A percentile compares a stretch with the other conserved stretches of the same genome.
These are phyloP conservation scores for Balamuthia mandrillaris DNA, from an alignment of 208 protist genomes.

Conservation along the genomic window DNA sequence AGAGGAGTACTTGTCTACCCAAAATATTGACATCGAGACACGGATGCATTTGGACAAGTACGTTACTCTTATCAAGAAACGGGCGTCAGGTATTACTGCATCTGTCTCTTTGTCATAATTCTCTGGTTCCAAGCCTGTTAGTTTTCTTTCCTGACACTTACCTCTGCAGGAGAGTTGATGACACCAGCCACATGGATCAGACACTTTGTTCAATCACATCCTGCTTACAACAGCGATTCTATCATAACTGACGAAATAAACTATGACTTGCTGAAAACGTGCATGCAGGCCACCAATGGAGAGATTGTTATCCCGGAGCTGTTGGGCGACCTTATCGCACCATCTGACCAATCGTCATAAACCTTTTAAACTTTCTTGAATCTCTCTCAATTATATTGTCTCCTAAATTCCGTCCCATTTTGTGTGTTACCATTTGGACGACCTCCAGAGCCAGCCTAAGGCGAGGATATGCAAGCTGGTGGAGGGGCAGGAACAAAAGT, in stretches of 20 bases:
- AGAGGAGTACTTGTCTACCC: conserved; percentile 77
- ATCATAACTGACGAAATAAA: conserved; percentile 81
- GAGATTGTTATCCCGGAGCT: not conserved
- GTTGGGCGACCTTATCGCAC: conserved; percentile 24
- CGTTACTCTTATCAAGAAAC: conserved; percentile 84
- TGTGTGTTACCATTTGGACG: no score
- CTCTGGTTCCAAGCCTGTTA: conserved; percentile 9
- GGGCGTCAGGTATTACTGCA: conserved; percentile 77
- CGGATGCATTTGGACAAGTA: conserved; percentile 75
- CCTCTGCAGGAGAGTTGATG: conserved; percentile 73
- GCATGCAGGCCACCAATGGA: conserved; percentile 13
- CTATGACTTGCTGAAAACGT: conserved; percentile 70
- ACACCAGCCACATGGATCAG: conserved; percentile 90
- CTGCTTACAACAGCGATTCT: conserved; percentile 91
- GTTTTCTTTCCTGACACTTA: not conserved
- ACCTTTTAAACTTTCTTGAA: not conserved
- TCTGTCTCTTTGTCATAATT: conserved; percentile 2
- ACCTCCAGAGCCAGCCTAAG: no score
- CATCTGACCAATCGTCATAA: no score
- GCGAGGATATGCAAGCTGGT: no score
- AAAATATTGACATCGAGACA: conserved; percentile 66
- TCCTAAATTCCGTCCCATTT: not conserved
- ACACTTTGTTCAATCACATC: conserved; percentile 86
- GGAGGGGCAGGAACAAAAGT: no score
- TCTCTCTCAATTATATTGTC: not conserved